Evolutionary conservation across 768 basidiomycete genomes (phyloP), one percentile per base, ranked within the genome.

Genomic region (Artomyces pyxidatus): DNA sequence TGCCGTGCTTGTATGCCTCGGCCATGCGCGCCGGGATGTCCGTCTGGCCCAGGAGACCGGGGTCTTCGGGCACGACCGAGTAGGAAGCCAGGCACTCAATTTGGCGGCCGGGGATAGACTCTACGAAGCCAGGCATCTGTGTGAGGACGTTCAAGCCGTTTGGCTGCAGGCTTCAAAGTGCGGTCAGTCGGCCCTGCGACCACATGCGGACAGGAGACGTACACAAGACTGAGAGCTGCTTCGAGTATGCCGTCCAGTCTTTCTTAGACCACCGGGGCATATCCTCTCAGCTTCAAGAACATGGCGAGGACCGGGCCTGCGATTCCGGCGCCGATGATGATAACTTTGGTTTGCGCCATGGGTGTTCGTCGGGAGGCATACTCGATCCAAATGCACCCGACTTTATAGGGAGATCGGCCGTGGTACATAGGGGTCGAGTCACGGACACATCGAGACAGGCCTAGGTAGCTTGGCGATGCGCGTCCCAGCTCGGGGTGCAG

Each of bases 21-120:
- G 51, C 48, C n/a, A 64, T 42, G 3, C 43, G 23, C 3, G 58
- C 41, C 11, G 65, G 62, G 6, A 54, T 42, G 26, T 60, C 62
- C n/a, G 52, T 48, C 7, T 59, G 52, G 10, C 53, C 61, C 10
- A 72, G 61, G 37, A 65, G 22, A 11, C 59, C 56, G 28, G 57
- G 58, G 35, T 64, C 62, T 6, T 52, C 55, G 4, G 61, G 54
- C 14, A 66, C 23, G 16, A 47, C 45, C 3, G 54, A 55, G 37
- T 52, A 55, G 21, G 45, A 30, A 7, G 21, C 10, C 17, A 25
- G n/a, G 16, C 16, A 11, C 19, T 22, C 26, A 1, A 46, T 3
- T 21, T 14, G 8, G 25, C 7, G 6, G 17, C 53, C 53, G 3
- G 53, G 53, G 21, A 55, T 40, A 22, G 42, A 11, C 6, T 26